Conservation (phyloP, 305 asterid genomes). For the Fraxinus latifolia region DNA sequence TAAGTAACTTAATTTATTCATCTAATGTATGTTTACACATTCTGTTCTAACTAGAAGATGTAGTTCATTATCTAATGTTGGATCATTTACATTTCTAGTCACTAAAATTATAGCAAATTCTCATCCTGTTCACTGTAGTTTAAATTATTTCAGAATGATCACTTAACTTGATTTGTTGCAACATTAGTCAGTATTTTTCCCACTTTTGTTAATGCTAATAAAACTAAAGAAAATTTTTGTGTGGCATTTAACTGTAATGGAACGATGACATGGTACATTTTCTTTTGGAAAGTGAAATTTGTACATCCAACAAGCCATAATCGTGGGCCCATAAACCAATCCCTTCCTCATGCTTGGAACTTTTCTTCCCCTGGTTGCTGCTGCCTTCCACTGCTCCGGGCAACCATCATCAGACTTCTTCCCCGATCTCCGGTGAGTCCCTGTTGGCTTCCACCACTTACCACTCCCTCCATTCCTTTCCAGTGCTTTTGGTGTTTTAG, state of each 20-base stretch:
- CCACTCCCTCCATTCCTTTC: neutral
- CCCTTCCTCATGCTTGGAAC: neutral
- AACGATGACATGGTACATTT: neutral
- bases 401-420: neutral
- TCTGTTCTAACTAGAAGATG: neutral
- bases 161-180: neutral
- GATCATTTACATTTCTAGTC: neutral
- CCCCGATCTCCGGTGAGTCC: neutral
- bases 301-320: neutral
- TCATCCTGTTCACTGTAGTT: neutral
- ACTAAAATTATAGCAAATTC: neutral
- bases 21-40: neutral
- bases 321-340: neutral
- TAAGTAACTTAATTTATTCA: neutral
- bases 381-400: neutral
- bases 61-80: neutral
- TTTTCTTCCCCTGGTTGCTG: neutral
- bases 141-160: neutral
- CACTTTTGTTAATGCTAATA: neutral
- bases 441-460: neutral
- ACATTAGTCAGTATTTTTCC: neutral
- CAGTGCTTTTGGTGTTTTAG: neutral
- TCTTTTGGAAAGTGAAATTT: neutral
- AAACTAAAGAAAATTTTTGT: neutral
- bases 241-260: neutral